Conservation (phyloP, 352 stramenopile species). For the Globisporangium yorkense region DNA sequence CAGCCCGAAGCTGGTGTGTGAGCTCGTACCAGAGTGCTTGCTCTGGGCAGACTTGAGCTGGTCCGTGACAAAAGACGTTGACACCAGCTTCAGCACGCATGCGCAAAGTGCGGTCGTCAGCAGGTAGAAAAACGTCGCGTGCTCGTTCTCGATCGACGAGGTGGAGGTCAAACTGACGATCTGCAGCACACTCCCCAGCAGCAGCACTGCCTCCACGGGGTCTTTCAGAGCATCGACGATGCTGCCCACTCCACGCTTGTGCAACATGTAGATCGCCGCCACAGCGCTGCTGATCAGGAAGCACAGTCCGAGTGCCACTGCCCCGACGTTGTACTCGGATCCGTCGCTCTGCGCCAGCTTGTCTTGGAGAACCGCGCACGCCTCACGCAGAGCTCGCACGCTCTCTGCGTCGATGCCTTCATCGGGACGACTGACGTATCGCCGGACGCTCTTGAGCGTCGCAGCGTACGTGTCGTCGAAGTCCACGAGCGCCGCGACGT, state of each 20-base stretch:
- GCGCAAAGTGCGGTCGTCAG: conserved; percentile 39
- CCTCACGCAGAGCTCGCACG: conserved; percentile 19
- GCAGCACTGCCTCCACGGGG: conserved; percentile 4
- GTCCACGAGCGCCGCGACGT: conserved; percentile 13
- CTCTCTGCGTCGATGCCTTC: neutral
- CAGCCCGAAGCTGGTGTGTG: conserved; percentile 1
- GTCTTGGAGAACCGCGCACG: conserved; percentile 41
- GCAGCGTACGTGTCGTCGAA: conserved; percentile 28
- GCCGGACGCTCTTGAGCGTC: conserved; percentile 15
- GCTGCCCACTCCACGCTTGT: neutral
- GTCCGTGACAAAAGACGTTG: neutral
- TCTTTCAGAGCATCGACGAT: neutral
- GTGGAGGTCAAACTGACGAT: conserved; percentile 68
- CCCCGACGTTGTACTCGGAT: conserved; percentile 58
- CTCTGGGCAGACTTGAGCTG: neutral
- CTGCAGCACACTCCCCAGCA: conserved; percentile 26
- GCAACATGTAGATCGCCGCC: conserved; percentile 12
- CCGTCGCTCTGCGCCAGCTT: conserved; percentile 58
- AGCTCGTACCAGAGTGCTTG: neutral
- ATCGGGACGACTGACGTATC: conserved; percentile 4
- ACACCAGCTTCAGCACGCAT: conserved; percentile 13
- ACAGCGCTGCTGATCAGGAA: conserved; percentile 28
- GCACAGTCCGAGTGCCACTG: conserved; percentile 30
- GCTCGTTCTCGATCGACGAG: conserved; percentile 88
- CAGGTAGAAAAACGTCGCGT: conserved; percentile 79